Conservation (phyloP, 768 basidiomycete genomes). For the Macrolepiota fuliginosa region DNA sequence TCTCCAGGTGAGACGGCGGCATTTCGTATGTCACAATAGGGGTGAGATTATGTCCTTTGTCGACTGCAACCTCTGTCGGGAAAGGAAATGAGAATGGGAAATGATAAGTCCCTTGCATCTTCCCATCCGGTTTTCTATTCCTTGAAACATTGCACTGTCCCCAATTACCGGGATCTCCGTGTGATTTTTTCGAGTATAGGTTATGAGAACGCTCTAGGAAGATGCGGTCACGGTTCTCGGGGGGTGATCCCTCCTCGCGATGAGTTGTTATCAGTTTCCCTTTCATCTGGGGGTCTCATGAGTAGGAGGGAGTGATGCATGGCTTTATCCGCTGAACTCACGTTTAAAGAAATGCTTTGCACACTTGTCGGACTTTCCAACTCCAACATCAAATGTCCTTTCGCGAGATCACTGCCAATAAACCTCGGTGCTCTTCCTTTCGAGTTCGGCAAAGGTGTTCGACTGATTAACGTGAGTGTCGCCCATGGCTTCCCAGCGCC, state of each 20-base stretch:
- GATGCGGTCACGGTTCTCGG: background rate
- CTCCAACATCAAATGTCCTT: conserved; percentile 17
- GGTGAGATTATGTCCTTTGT: background rate
- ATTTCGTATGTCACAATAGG: conserved; percentile 14
- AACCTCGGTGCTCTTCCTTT: conserved; percentile 17
- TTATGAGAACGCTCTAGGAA: conserved; percentile 15
- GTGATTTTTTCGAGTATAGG: conserved; percentile 28
- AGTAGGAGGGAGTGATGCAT: conserved; percentile 11
- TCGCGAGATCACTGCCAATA: conserved; percentile 20
- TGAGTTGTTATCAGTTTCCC: conserved; percentile 14
- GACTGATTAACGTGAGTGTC: conserved; percentile 16
- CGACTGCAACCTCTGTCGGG: conserved; percentile 27
- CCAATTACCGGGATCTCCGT: conserved; percentile 23
- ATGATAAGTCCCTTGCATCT: conserved; percentile 31
- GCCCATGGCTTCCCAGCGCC: conserved; percentile 15
- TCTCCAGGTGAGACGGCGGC: conserved; percentile 32
- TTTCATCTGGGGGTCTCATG: conserved; percentile 10
- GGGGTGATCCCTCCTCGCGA: background rate
- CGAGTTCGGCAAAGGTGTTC: conserved; percentile 10
- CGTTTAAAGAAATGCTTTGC: conserved; percentile 15
- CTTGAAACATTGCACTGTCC: conserved; percentile 3
- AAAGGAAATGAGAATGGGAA: conserved; percentile 40
- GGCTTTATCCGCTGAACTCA: conserved; percentile 14
- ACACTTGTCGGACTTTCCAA: conserved; percentile 16
- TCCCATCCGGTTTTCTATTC: conserved; percentile 27